phyloP scores from a whole-genome alignment of 2,329 filamentous ascomycete species.

The Apiospora rasikravindrae region DNA sequence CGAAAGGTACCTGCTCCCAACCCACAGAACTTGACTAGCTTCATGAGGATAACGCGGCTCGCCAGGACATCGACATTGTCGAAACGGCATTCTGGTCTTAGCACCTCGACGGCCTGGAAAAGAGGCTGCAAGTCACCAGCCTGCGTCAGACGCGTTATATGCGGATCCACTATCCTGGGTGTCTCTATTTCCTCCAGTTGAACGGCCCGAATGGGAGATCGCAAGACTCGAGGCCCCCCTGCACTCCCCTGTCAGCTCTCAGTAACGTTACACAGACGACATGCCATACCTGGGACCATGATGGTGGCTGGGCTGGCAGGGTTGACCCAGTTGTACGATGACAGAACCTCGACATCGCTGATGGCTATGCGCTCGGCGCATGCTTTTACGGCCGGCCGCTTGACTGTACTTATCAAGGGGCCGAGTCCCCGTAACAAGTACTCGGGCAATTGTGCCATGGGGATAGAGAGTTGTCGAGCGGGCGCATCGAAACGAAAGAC shows the following conservation, averaged over 20 bases:
- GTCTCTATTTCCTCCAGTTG: background rate
- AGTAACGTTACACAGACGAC: too few relatives aligned
- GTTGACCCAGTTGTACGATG: background rate
- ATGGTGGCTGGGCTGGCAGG: background rate
- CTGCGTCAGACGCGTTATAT: background rate
- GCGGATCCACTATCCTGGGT: too few relatives aligned
- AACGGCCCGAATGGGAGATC: background rate
- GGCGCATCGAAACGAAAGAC: too few relatives aligned
- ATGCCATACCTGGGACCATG: background rate
- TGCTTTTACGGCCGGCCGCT: background rate
- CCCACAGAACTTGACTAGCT: background rate
- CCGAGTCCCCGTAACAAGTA: background rate
- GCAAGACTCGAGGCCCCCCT: background rate
- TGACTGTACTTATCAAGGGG: background rate
- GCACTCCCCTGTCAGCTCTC: too few relatives aligned
- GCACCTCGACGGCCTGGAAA: background rate
- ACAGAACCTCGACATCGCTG: background rate
- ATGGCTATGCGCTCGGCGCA: background rate
- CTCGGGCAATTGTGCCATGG: too few relatives aligned
- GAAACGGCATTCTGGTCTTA: background rate
- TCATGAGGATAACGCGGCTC: background rate
- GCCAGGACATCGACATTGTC: background rate
- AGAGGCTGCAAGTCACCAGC: background rate
- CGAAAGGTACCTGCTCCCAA: background rate
- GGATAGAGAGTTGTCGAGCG: too few relatives aligned